Conservation (phyloP, 768 basidiomycete genomes). For the Pleurotus pulmonarius region DNA sequence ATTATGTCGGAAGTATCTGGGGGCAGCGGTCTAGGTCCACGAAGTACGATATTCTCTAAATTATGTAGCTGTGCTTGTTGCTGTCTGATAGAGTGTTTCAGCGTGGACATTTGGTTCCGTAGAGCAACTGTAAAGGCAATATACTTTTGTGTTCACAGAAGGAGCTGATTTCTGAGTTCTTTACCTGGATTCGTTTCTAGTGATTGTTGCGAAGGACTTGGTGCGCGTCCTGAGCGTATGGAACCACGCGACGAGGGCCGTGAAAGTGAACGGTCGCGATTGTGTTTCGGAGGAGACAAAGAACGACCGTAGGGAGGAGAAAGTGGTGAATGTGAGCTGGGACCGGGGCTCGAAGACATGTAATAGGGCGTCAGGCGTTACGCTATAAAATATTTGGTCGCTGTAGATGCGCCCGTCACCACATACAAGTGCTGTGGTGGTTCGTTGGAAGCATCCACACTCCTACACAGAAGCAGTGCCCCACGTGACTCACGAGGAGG, state of each 20-base stretch:
- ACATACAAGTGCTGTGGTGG: neutral
- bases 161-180: constrained; percentile 10
- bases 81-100: constrained; percentile 80
- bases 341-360: constrained; percentile 31
- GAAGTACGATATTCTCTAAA: constrained; percentile 66
- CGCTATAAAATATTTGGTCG: neutral
- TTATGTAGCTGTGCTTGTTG: constrained; percentile 75
- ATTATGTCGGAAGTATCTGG: constrained; percentile 17
- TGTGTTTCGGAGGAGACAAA: constrained; percentile 27
- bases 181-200: constrained; percentile 62
- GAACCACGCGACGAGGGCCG: constrained; percentile 42
- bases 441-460: no score
- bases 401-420: neutral
- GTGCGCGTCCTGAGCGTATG: constrained; percentile 43
- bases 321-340: constrained; percentile 9
- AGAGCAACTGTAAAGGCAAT: constrained; percentile 53
- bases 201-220: constrained; percentile 49
- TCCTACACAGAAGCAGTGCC: no score
- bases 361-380: neutral
- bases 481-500: no score
- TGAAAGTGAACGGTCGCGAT: constrained; percentile 33
- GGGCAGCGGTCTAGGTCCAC: constrained; percentile 62
- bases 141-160: constrained; percentile 16
- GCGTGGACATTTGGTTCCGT: constrained; percentile 74
- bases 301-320: constrained; percentile 14